Conservation (phyloP, 371 early-diverging fungal species). For the Choanephora cucurbitarum region DNA sequence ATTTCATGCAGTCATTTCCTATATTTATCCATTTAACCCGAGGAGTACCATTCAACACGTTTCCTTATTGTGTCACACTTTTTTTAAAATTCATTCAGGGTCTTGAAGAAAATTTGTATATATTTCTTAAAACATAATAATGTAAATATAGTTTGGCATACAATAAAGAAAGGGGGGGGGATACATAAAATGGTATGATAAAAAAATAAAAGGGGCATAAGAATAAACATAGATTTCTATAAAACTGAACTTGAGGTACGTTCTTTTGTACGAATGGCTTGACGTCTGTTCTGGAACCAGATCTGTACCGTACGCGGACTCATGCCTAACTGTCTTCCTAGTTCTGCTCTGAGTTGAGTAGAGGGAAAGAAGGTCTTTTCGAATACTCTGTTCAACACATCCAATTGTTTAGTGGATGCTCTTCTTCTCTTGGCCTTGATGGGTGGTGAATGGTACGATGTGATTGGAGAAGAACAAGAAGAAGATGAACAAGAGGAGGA, state of each 20-base stretch:
- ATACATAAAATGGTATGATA: neutral
- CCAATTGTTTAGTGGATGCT: conserved; percentile 48
- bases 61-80: neutral
- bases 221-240: neutral
- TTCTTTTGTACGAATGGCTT: conserved; percentile 55
- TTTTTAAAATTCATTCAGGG: too few relatives aligned
- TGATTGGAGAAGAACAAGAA: conserved; percentile 1
- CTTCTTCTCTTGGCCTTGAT: conserved; percentile 47
- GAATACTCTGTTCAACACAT: conserved; percentile 54
- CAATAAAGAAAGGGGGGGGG: too few relatives aligned
- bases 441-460: neutral
- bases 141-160: too few relatives aligned
- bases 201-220: neutral
- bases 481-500: conserved; percentile 3
- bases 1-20: conserved; percentile 1
- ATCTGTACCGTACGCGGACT: conserved; percentile 81
- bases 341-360: conserved; percentile 76
- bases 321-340: conserved; percentile 88
- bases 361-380: conserved; percentile 61
- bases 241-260: neutral
- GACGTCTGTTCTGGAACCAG: conserved; percentile 95
- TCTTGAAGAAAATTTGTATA: too few relatives aligned
- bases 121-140: too few relatives aligned
- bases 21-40: neutral
- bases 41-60: neutral